These are phyloP conservation scores for Colletotrichum camelliae DNA, from an alignment of 2,329 filamentous ascomycete species.

Conservation along the genomic window DNA sequence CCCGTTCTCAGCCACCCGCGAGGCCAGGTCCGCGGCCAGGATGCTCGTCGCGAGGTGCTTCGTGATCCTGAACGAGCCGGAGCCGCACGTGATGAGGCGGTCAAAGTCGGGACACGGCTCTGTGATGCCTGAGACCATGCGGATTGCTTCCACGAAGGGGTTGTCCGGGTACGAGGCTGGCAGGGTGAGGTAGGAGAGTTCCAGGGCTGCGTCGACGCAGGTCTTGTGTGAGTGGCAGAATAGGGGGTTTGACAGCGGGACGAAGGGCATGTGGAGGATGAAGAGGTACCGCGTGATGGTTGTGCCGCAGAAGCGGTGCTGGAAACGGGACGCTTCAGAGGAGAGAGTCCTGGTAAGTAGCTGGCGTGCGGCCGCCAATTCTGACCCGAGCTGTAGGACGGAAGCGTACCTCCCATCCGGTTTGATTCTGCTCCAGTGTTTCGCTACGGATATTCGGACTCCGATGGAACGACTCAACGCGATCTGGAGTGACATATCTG, in stretches of 20 bases:
- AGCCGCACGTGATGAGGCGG: slow-evolving; percentile 42
- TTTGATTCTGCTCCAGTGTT: slow-evolving; percentile 51
- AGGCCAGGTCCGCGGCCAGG: slow-evolving; percentile 50
- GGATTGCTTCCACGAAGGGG: background rate
- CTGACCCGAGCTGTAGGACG: slow-evolving; percentile 48
- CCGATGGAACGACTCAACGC: slow-evolving; percentile 48
- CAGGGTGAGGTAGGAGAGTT: slow-evolving; percentile 25
- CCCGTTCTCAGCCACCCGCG: slow-evolving; percentile 46
- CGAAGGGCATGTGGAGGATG: slow-evolving; percentile 58
- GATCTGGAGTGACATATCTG: slow-evolving; percentile 56
- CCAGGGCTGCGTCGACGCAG: slow-evolving; percentile 43
- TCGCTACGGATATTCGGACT: slow-evolving; percentile 47
- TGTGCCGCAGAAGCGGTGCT: slow-evolving; percentile 46
- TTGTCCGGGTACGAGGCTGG: background rate
- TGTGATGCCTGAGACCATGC: background rate
- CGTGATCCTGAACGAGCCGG: slow-evolving; percentile 47
- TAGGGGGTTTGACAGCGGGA: slow-evolving; percentile 46
- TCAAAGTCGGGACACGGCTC: slow-evolving; percentile 32
- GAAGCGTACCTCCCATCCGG: slow-evolving; percentile 48
- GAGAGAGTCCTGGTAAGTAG: slow-evolving; percentile 36
- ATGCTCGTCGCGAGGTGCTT: slow-evolving; percentile 42
- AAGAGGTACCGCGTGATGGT: slow-evolving; percentile 52
- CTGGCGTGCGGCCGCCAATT: slow-evolving; percentile 45
- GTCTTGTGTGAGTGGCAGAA: slow-evolving; percentile 60
- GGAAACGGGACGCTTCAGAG: slow-evolving; percentile 39